Percentiles rank a stretch among this genome's conserved stretches.
Evolutionary conservation across 1,139 yeast species (phyloP).

Genomic region (Diutina siamensis): DNA sequence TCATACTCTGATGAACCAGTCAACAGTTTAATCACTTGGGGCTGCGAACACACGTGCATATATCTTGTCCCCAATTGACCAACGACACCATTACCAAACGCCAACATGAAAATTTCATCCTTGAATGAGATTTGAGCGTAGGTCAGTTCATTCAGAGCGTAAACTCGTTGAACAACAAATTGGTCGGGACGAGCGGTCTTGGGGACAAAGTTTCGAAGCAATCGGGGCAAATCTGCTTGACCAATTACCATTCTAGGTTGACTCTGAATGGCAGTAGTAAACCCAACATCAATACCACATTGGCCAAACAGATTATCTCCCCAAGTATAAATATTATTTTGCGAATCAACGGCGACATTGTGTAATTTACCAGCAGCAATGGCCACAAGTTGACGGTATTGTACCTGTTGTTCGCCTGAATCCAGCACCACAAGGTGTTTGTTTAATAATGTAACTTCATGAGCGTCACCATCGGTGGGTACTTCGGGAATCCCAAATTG

Average conservation of each 20-base stretch:
- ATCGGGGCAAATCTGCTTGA: conserved; percentile 13
- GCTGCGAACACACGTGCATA: conserved; percentile 62
- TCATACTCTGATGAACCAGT: conserved; percentile 32
- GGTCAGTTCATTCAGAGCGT: conserved; percentile 62
- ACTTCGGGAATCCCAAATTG: conserved; percentile 72
- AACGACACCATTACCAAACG: conserved; percentile 75
- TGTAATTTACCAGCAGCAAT: conserved; percentile 71
- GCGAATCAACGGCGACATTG: conserved; percentile 50
- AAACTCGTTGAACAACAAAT: conserved; percentile 32
- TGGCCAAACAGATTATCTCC: conserved; percentile 81
- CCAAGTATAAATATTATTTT: conserved; percentile 67
- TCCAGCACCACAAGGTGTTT: conserved; percentile 18
- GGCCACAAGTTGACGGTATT: conserved; percentile 36
- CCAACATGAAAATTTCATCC: conserved; percentile 24
- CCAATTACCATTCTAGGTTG: conserved; percentile 48
- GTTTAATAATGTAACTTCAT: conserved; percentile 27
- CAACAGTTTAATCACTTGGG: conserved; percentile 47
- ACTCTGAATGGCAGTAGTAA: conserved; percentile 55
- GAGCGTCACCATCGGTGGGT: conserved; percentile 45
- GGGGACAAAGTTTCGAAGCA: conserved; percentile 16
- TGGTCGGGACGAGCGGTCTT: conserved; percentile 18
- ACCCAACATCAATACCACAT: conserved; percentile 59
- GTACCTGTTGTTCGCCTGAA: conserved; percentile 16
- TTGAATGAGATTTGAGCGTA: conserved; percentile 32
- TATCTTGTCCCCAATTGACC: conserved; percentile 87